These are phyloP conservation scores for Glycine tomentella DNA, from an alignment of 306 rosid species.

Conservation along the genomic window DNA sequence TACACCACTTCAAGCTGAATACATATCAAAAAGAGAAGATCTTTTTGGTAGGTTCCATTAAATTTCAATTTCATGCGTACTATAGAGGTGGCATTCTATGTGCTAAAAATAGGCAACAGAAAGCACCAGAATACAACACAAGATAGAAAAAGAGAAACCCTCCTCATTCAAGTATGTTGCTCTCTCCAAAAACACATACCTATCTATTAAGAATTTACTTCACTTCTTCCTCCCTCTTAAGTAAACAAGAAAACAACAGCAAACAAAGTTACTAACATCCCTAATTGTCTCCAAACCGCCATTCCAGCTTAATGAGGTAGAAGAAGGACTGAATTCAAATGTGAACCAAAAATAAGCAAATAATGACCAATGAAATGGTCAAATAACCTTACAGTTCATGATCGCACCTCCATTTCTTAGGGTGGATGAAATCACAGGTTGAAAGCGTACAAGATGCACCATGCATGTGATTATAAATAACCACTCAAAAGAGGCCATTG, in stretches of 20 bases:
- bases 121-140: conserved; percentile 20
- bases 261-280: conserved; percentile 14
- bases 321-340: not conserved
- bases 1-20: conserved; percentile 16
- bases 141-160: not conserved
- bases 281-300: conserved; percentile 19
- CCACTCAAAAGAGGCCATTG: not conserved
- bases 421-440: not conserved
- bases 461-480: not conserved
- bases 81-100: not conserved
- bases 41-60: conserved; percentile 6
- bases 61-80: conserved; percentile 26
- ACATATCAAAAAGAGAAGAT: conserved; percentile 24
- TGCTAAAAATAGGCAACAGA: conserved; percentile 2
- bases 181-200: conserved; percentile 7
- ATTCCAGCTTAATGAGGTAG: conserved; percentile 9
- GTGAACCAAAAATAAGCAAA: not conserved
- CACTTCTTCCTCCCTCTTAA: conserved; percentile 24
- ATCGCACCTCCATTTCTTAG: not conserved
- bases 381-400: conserved; percentile 6
- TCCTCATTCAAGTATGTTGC: conserved; percentile 10
- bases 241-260: conserved; percentile 26
- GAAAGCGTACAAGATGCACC: conserved; percentile 27
- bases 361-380: conserved; percentile 19
- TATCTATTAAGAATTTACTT: conserved; percentile 30